These are phyloP conservation scores for Boletus subparvulus DNA, from an alignment of 768 basidiomycete genomes.

Conservation along the genomic window DNA sequence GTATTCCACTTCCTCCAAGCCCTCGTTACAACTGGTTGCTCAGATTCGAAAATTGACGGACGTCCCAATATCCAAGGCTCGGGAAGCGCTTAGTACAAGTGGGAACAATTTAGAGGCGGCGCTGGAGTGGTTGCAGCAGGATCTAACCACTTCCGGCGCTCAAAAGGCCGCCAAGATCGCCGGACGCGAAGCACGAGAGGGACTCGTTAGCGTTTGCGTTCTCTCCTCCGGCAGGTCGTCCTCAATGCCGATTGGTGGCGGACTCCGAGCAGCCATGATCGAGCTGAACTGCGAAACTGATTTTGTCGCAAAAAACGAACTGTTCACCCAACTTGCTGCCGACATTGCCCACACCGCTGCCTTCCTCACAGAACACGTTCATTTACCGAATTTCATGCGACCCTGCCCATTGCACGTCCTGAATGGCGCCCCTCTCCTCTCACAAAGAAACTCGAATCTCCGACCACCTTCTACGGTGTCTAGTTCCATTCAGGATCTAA, in stretches of 20 bases:
- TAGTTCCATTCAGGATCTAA: constrained; percentile 63
- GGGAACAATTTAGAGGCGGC: constrained; percentile 75
- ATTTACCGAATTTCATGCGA: constrained; percentile 40
- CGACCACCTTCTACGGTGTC: constrained; percentile 51
- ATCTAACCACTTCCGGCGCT: constrained; percentile 67
- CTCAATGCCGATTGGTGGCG: constrained; percentile 37
- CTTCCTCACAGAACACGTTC: constrained; percentile 53
- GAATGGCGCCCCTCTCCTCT: constrained; percentile 67
- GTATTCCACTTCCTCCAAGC: constrained; percentile 60
- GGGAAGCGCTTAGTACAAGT: constrained; percentile 76
- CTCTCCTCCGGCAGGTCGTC: constrained; percentile 60
- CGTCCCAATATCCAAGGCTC: constrained; percentile 84
- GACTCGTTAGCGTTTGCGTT: constrained; percentile 74
- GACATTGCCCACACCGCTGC: constrained; percentile 86
- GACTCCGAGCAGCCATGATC: constrained; percentile 78
- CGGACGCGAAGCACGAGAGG: constrained; percentile 71
- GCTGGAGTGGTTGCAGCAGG: constrained; percentile 77
- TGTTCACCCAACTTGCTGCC: constrained; percentile 73
- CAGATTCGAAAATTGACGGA: constrained; percentile 79
- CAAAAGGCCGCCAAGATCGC: constrained; percentile 83
- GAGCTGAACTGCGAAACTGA: constrained; percentile 97
- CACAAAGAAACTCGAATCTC: constrained; percentile 30
- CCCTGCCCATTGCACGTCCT: constrained; percentile 52
- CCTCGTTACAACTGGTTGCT: constrained; percentile 75
- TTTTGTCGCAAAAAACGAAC: constrained; percentile 85